phyloP scores from a whole-genome alignment of 257 asterid genomes.

The Petunia secreta region DNA sequence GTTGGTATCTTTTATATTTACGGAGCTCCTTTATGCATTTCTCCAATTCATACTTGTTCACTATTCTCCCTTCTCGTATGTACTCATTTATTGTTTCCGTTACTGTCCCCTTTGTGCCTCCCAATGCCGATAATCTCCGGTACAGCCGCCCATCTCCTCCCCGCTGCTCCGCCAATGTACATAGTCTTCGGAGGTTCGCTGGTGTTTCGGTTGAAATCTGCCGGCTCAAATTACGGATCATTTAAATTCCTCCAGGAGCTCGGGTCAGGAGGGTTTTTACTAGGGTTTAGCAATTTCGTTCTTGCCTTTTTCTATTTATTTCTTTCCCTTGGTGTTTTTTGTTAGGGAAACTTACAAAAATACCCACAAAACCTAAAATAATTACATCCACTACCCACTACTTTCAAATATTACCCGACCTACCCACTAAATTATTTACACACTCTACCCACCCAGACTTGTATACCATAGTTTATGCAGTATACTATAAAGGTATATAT shows the following conservation, averaged over 20 bases:
- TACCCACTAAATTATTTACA: too few species aligned
- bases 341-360: too few species aligned
- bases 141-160: conserved; percentile 38
- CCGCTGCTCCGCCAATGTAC: conserved; percentile 33
- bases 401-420: too few species aligned
- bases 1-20: conserved; percentile 48
- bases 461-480: too few species aligned
- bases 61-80: conserved; percentile 55
- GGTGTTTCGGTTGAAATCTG: conserved; percentile 35
- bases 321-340: too few species aligned
- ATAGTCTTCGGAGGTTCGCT: conserved; percentile 38
- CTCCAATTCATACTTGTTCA: conserved; percentile 49
- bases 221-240: conserved; percentile 36
- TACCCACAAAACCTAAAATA: too few species aligned
- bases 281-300: background rate
- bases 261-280: background rate
- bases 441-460: too few species aligned
- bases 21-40: conserved; percentile 67
- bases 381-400: too few species aligned
- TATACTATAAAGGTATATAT: too few species aligned
- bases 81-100: conserved; percentile 57
- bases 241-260: conserved; percentile 1
- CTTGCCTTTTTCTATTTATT: background rate
- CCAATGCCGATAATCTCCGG: conserved; percentile 69
- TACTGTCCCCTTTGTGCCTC: conserved; percentile 49